Conservation (phyloP, 169 alveolate species). For the Plasmodium malariae region DNA sequence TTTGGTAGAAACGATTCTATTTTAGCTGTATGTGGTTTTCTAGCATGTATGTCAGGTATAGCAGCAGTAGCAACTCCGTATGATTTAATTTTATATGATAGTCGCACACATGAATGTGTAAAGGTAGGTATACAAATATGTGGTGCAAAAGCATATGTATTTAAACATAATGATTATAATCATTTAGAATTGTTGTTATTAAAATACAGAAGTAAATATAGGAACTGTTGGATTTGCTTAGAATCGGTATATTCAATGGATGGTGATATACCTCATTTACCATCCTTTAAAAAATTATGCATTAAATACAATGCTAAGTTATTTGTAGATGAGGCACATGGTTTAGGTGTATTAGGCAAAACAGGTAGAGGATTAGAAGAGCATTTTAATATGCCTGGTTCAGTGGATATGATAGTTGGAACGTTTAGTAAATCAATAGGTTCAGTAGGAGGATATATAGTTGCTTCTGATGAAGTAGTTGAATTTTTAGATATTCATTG, state of each 20-base stretch:
- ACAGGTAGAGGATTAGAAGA: conserved; percentile 91
- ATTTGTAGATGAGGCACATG: conserved; percentile 91
- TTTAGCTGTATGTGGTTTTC: conserved; percentile 82
- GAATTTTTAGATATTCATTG: conserved; percentile 87
- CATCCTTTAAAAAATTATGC: conserved; percentile 81
- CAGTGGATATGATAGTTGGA: conserved; percentile 84
- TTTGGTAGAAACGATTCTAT: conserved; percentile 86
- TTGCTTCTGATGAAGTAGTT: conserved; percentile 79
- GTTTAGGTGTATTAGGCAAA: conserved; percentile 90
- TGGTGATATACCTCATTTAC: conserved; percentile 89
- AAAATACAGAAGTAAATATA: conserved; percentile 75
- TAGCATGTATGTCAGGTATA: conserved; percentile 86
- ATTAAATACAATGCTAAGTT: conserved; percentile 81
- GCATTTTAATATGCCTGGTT: conserved; percentile 82
- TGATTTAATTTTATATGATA: conserved; percentile 79
- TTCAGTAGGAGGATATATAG: conserved; percentile 86
- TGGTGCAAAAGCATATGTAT: conserved; percentile 82
- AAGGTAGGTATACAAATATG: conserved; percentile 81
- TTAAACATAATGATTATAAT: conserved; percentile 85
- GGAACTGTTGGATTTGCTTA: conserved; percentile 84
- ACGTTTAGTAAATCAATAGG: conserved; percentile 87
- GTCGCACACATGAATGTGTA: conserved; percentile 83
- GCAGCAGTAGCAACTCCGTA: conserved; percentile 81
- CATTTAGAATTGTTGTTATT: conserved; percentile 78
- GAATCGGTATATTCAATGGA: conserved; percentile 93